These are phyloP conservation scores for Beauveria caledonica DNA, from an alignment of 2,329 filamentous ascomycete genomes.

Conservation along the genomic window DNA sequence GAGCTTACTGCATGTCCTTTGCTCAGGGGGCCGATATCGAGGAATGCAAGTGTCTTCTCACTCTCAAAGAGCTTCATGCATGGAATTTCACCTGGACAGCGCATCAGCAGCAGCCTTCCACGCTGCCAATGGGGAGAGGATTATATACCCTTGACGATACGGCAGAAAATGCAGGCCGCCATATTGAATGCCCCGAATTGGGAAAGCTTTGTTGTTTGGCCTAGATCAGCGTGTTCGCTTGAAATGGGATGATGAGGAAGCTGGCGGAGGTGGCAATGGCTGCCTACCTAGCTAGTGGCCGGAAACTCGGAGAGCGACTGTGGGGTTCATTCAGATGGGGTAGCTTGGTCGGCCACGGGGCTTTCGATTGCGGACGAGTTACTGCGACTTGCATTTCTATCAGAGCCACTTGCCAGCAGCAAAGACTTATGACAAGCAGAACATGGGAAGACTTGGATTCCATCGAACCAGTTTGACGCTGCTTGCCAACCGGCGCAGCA, in stretches of 20 bases:
- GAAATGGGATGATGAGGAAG: not conserved
- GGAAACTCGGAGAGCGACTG: not conserved
- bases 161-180: slow-evolving; percentile 83
- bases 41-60: slow-evolving; percentile 87
- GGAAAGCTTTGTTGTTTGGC: not conserved
- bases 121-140: not conserved
- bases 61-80: slow-evolving; percentile 94
- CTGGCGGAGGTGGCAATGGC: slow-evolving; percentile 4
- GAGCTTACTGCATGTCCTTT: slow-evolving; percentile 74
- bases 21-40: slow-evolving; percentile 88
- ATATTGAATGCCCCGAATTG: slow-evolving; percentile 9
- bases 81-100: slow-evolving; percentile 73
- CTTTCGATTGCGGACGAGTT: too few species aligned
- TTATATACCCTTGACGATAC: slow-evolving; percentile 80
- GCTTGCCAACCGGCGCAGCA: too few species aligned
- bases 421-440: too few species aligned
- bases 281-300: not conserved
- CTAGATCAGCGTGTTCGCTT: not conserved
- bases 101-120: not conserved
- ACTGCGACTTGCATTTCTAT: too few species aligned
- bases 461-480: too few species aligned
- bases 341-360: too few species aligned
- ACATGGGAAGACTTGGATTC: too few species aligned
- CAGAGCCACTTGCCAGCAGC: too few species aligned
- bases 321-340: not conserved